A percentile compares a stretch with the other conserved stretches of the same genome.
Evolutionary conservation across 2,329 filamentous ascomycete species (phyloP).

Genomic region (Scorias spongiosa): DNA sequence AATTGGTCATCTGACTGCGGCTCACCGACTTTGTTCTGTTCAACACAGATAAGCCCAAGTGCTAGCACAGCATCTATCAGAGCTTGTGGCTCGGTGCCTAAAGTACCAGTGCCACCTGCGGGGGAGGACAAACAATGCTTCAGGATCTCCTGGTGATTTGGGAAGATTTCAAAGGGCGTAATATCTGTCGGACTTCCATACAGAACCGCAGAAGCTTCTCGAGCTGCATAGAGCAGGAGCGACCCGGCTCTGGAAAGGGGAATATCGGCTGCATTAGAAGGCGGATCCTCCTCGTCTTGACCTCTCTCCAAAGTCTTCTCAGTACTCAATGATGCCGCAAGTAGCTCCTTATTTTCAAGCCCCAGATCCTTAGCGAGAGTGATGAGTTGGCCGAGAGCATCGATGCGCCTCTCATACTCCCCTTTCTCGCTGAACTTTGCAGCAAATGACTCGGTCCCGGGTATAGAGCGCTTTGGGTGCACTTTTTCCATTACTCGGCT

Average conservation of each 20-base stretch:
- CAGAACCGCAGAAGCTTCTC: conserved; percentile 33
- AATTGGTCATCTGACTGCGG: conserved; percentile 37
- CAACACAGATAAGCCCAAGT: conserved; percentile 35
- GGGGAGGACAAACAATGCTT: conserved; percentile 33
- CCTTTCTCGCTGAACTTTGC: conserved; percentile 32
- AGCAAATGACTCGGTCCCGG: conserved; percentile 48
- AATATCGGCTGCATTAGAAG: conserved; percentile 36
- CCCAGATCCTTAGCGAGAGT: conserved; percentile 46
- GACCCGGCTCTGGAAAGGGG: conserved; percentile 41
- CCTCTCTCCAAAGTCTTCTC: conserved; percentile 26
- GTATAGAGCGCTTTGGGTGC: conserved; percentile 46
- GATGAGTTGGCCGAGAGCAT: conserved; percentile 57
- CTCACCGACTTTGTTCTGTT: conserved; percentile 29
- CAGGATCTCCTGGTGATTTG: conserved; percentile 36
- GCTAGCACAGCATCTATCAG: conserved; percentile 40
- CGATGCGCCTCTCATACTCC: conserved; percentile 44
- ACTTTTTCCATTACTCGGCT: conserved; percentile 52
- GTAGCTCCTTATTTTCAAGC: conserved; percentile 32
- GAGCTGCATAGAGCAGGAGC: conserved; percentile 38
- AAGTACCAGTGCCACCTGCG: conserved; percentile 19
- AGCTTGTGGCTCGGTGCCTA: conserved; percentile 33
- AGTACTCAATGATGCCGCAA: conserved; percentile 25
- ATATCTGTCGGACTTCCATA: conserved; percentile 19
- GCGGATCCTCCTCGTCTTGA: conserved; percentile 39
- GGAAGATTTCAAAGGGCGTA: conserved; percentile 33